Base-by-base conservation (phyloP, 164 flowering plant genomes). In the Vitis rupestris region DNA sequence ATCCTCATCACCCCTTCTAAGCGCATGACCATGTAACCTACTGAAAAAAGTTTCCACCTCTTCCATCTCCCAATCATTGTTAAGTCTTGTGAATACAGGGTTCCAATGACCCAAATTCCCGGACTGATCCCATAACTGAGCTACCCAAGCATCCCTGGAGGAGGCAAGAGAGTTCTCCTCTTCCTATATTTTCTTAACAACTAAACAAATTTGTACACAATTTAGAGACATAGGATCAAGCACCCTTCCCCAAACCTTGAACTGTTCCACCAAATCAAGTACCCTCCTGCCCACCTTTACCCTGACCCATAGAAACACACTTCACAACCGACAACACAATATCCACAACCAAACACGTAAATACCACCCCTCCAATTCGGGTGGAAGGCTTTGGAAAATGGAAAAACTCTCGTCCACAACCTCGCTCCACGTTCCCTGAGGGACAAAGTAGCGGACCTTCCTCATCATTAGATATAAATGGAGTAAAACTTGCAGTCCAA, bases 241-340 rank as follows among this genome's bases (percentile, higher is more conserved):
- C 70, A 59, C 72, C 98, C 89, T 82, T 77, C 86, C 78, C 96
- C 94, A 92, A 1, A 86, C 84, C 12, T 57, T 16, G 37, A 73
- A 81, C 81, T 88, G 87, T 9, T 85, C 76, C 19, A 87, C 77
- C 88, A 92, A 70, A 44, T 9, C 61, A 44, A 89, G 75, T 14
- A 88, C 76, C 67, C 79, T 80, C 66, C 62, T 29, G 71, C 4
- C 49, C 76, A 1, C 84, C 88, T 74, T 80, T 82, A 54, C 73
- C 78, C 81, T 70, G 79, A 37, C 80, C 73, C 83, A 76, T 59
- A 2, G 75, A 74, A 47, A 72, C 83, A 73, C 91, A 87, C 66
- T 81, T 84, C 3, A 85, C 83, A 15, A 89, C 48, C 12, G 70
- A 63, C 8, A 81, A 84, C 62, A 84, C 92, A 23, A 80, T 52